Evolutionary conservation across 2,329 filamentous ascomycete species (phyloP), one percentile per base, ranked within the genome.

Genomic region (Aschersonia sp.): DNA sequence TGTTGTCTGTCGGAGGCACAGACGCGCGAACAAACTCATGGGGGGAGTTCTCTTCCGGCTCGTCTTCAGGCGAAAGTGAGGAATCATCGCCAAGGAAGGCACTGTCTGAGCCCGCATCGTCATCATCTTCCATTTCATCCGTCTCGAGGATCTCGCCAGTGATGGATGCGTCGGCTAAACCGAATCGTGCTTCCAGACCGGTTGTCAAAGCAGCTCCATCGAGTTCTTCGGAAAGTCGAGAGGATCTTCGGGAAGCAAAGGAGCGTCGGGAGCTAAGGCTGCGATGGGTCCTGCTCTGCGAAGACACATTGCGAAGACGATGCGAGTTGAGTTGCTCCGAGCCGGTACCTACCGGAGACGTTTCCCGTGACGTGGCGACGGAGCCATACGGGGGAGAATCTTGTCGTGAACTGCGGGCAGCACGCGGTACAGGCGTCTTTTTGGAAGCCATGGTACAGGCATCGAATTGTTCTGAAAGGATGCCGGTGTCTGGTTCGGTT

Each of bases 11-110:
- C 4, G 85, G 80, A 9, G 84, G 73, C 5, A 92, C 86, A 0
- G 85, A 88, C 43, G 86, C 86, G 49, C 86, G 79, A 40, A 92
- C 87, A 60, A 87, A 82, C 44, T 86, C 72, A 60, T 91, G 87
- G 9, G 82, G 81, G 0, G 84, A 87, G 62, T 88, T 82, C 59
- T 86, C 83, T 12, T 73, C 68, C 9, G 76, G 74, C 40, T 75
- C 68, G 32, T 72, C 6, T 42, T 42, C 9, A 20, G 40, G 20
- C n/a, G 40, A 12, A 12, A 6, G 65, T 9, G 61, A 59, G n/a
- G 63, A 62, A n/a, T 58, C 61, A 12, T 69, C 63, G 20, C 64
- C 64, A 10, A 65, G 50, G 45, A 62, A 55, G 30, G 57, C 60
- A 30, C 68, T 61, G n/a, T 67, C 60, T 3, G 62, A 59, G 42